Evolutionary conservation across 495 filamentous ascomycete species (phyloP), one percentile per base, ranked within the genome.

Genomic region (Penicillium alfredii): DNA sequence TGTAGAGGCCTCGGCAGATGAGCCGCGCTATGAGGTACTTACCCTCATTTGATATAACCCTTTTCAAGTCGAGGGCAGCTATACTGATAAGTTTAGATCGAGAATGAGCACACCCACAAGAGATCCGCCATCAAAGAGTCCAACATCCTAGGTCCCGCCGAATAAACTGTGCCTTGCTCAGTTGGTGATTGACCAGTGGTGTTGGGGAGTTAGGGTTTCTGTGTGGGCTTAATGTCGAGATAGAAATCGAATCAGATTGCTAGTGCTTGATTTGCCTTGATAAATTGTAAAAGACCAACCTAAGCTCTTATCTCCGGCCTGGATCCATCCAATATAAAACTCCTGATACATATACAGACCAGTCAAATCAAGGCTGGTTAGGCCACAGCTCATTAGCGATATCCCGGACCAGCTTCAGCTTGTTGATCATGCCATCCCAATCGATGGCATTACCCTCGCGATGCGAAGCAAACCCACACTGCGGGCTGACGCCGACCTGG

Each of bases 391-490:
- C 76, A 40, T 86, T 72, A 19, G 82, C 81, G 52, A 87, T 74
- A 46, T 80, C 69, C 30, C 81, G 71, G 17, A 86, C 78, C 20
- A 86, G 53, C 33, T 68, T 64, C 40, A 87, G 53, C 64, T 86
- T 87, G 46, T 69, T 73, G 48, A 81, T 76, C 80, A 86, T 79
- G 25, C 82, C 81, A 6, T 82, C 68, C 40, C 72, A 60, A 27
- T 68, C 72, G 21, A 86, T 64, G 8, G 73, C 71, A 42, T 86
- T 86, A 0, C 81, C 83, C 44, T 67, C 77, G 41, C 74, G 71
- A 51, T 85, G 81, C 12, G 77, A 83, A 28, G 80, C 82, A 57
- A 88, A 88, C 7, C 85, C 85, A 60, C 84, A 89, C 66, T 89
- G 84, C 0, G 84, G 84, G 56, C 78, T 84, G 27, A 88, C 73